These are phyloP conservation scores for Trematosphaeria pertusa DNA, from an alignment of 2,329 filamentous ascomycete species.

Conservation along the genomic window DNA sequence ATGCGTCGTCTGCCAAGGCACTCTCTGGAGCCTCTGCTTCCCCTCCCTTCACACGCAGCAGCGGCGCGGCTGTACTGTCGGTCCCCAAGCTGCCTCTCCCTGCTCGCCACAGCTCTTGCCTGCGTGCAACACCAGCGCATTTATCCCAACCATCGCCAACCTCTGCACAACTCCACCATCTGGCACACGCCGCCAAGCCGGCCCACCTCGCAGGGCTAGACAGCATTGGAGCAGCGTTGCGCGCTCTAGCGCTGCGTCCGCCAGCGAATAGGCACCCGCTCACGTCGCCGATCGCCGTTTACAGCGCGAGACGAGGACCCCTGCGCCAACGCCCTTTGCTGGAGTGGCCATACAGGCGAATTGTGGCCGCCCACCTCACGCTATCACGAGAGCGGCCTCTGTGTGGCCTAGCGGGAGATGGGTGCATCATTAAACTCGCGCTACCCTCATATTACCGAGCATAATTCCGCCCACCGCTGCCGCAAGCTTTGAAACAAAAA, in stretches of 20 bases:
- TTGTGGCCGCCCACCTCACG: slow-evolving; percentile 20
- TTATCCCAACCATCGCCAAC: slow-evolving; percentile 24
- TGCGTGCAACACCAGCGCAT: slow-evolving; percentile 19
- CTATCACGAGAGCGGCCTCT: slow-evolving; percentile 10
- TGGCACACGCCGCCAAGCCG: slow-evolving; percentile 23
- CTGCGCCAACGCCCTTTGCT: slow-evolving; percentile 24
- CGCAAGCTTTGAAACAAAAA: slow-evolving; percentile 1
- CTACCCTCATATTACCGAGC: slow-evolving; percentile 10
- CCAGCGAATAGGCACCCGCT: slow-evolving; percentile 26
- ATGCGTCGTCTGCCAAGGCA: too few relatives aligned
- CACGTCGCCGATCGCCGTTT: slow-evolving; percentile 37
- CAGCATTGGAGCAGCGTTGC: slow-evolving; percentile 8
- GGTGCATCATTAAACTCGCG: slow-evolving; percentile 7
- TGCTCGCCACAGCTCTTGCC: neutral
- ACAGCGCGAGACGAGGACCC: slow-evolving; percentile 31
- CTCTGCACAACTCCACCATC: slow-evolving; percentile 36
- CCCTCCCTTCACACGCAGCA: neutral
- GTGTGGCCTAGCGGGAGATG: slow-evolving; percentile 1
- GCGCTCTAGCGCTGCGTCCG: slow-evolving; percentile 2
- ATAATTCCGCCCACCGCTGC: slow-evolving; percentile 8
- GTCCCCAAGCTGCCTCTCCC: neutral
- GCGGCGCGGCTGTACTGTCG: too few relatives aligned
- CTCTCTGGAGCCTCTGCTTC: too few relatives aligned
- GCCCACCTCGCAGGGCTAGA: slow-evolving; percentile 32
- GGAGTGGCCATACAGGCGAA: slow-evolving; percentile 13